Percentiles rank a stretch among this genome's conserved stretches.
These are phyloP conservation scores for Ziziphus jujuba DNA, from an alignment of 306 rosid genomes.

Conservation along the genomic window DNA sequence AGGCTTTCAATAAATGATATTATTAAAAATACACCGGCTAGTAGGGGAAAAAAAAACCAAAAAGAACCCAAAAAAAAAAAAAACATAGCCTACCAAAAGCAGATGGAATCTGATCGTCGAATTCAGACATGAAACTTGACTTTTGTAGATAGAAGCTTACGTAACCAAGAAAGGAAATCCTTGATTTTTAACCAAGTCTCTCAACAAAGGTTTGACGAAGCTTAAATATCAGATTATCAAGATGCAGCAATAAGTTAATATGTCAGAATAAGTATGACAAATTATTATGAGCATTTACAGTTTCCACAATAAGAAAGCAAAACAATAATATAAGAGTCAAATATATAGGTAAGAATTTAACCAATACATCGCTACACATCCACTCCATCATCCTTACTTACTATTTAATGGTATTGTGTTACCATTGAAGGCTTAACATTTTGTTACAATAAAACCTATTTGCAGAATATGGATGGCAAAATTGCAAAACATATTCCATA, in stretches of 20 bases:
- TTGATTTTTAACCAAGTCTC: slow-evolving; percentile 16
- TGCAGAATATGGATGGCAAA: too few relatives aligned
- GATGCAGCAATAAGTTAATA: not conserved
- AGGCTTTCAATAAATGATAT: not conserved
- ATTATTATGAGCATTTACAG: not conserved
- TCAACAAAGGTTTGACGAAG: not conserved
- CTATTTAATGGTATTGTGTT: too few relatives aligned
- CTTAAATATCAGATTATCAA: not conserved
- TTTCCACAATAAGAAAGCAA: not conserved
- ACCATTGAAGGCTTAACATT: not conserved
- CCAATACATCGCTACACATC: not conserved
- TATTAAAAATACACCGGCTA: not conserved
- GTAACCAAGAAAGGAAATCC: slow-evolving; percentile 24
- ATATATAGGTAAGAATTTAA: not conserved
- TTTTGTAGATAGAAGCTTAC: slow-evolving; percentile 27
- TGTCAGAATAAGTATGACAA: not conserved
- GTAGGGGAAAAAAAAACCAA: too few relatives aligned
- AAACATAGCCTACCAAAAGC: slow-evolving; percentile 36
- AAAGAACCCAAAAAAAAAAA: too few relatives aligned
- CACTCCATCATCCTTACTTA: too few relatives aligned
- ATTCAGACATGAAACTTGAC: slow-evolving; percentile 57
- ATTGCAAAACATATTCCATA: too few relatives aligned
- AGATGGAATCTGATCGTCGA: slow-evolving; percentile 43
- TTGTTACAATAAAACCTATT: too few relatives aligned
- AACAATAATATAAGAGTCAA: not conserved